Evolutionary conservation across 805 yeast species (phyloP), one percentile per base, ranked within the genome.

Genomic region (Lachancea nothofagi): DNA sequence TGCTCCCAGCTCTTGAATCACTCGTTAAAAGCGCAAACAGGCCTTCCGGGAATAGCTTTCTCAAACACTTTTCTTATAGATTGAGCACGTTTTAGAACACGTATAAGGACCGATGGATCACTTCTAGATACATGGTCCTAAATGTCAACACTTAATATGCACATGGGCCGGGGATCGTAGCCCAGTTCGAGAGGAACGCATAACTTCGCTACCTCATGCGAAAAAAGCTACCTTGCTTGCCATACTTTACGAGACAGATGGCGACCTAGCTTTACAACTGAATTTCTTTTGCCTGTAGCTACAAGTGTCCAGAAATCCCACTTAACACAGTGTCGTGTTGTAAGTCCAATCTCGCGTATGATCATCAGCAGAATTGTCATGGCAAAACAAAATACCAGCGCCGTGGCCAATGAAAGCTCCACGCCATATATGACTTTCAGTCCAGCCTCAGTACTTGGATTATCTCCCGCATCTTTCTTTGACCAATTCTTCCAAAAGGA

Each of bases 231-330:
- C n/a, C 15, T 4, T 10, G 14, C 17, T 13, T 33, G 23, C 27
- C 29, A 28, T n/a, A 28, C 13, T 10, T 28, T 27, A 15, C 12
- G 20, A 6, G 26, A 12, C 5, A 20, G n/a, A 12, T 29, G 9
- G 3, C 23, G 40, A 5, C 14, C 23, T 2, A 25, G 8, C 5
- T 18, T 15, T 4, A 36, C 21, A 6, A 36, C 34, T 5, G 34
- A 23, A 18, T 23, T 36, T n/a, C 40, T 18, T 22, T 28, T 22
- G 5, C 41, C 41, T 8, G 32, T 38, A 15, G 29, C 34, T 3
- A 38, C 32, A n/a, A 31, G 5, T 12, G 41, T 38, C 41, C 41
- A 38, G 17, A 38, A 22, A 7, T 38, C 35, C 41, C 41, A 38
- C 30, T 23, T 38, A 20, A 33, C 32, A n/a, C 41, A 38, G 21